Base-by-base conservation (phyloP, 768 basidiomycete genomes). In the Leccinum barrowsii region DNA sequence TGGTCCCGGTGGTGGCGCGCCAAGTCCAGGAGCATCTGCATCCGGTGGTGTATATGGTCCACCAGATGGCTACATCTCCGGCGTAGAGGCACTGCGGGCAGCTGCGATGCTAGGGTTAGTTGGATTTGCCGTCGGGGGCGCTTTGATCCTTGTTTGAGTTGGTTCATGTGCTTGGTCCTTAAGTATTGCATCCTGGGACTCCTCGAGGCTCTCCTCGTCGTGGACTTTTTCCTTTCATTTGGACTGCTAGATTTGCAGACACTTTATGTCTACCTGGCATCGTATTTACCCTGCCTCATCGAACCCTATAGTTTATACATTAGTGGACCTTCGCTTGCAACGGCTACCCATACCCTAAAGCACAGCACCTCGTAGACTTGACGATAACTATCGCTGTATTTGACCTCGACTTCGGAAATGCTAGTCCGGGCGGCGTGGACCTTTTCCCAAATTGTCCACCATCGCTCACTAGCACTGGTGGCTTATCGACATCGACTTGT, bases 61-160 rank as follows among this genome's bases (percentile, higher is more conserved):
- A 50, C 77, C 78, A 50, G 88, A 91, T 65, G 70, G 76, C 54
- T 90, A 85, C 73, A 85, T 84, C 60, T 81, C 85, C 28, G 80
- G 78, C 12, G 89, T 83, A 7, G 64, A 74, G 2, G 72, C 76
- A 1, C 75, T 85, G 40, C 75, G 76, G 42, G 82, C 81, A 59
- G 73, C 78, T 5, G 59, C 80, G 13, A 57, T 81, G 44, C 75
- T 82, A 15, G 73, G 76, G 7, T 47, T 80, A 5, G 74, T 75
- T n/a, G 82, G 77, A 5, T 67, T 80, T n/a, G 69, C 76, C 11
- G 69, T 84, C 21, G 83, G 82, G 30, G 84, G 80, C 4, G 77
- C 69, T 28, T 62, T 85, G 65, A 70, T 81, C 55, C 68, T 79
- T 32, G 65, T 80, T 58, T 85, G 76, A 69, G 48, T 50, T 57